Evolutionary conservation across 208 protist species (phyloP).

Genomic region (Naegleria lovaniensis): DNA sequence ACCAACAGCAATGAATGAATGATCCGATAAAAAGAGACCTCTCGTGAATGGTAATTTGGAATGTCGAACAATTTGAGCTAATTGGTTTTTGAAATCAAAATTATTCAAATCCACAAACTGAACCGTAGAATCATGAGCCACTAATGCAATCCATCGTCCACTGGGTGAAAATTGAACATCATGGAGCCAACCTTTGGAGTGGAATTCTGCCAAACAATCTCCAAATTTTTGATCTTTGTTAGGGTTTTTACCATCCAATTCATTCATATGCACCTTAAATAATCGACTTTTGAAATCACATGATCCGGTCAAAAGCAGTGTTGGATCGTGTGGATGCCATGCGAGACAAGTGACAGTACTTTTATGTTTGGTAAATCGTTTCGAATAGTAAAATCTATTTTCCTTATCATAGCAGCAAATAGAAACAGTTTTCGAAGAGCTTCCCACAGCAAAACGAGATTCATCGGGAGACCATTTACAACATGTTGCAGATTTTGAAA

Average conservation of each 20-base stretch:
- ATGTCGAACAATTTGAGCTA: neutral
- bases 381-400: slow-evolving; percentile 83
- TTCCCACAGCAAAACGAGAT: slow-evolving; percentile 77
- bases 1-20: neutral
- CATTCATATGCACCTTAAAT: slow-evolving; percentile 61
- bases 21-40: neutral
- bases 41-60: neutral
- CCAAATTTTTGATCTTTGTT: slow-evolving; percentile 52
- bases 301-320: slow-evolving; percentile 63
- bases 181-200: slow-evolving; percentile 61
- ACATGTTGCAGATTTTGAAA: slow-evolving; percentile 63
- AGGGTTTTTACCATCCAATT: slow-evolving; percentile 46
- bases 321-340: slow-evolving; percentile 72
- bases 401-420: slow-evolving; percentile 82
- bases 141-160: slow-evolving; percentile 57
- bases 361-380: slow-evolving; percentile 54
- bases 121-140: slow-evolving; percentile 51
- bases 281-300: slow-evolving; percentile 64
- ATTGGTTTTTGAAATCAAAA: neutral
- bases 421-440: slow-evolving; percentile 58
- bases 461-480: slow-evolving; percentile 65
- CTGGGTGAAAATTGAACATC: slow-evolving; percentile 55
- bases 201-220: slow-evolving; percentile 48
- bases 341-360: slow-evolving; percentile 64
- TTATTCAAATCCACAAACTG: slow-evolving; percentile 38